A percentile compares a stretch with the other conserved stretches of the same genome.
phyloP scores from a whole-genome alignment of 2,329 filamentous ascomycete genomes.

The Orbilia javanica region DNA sequence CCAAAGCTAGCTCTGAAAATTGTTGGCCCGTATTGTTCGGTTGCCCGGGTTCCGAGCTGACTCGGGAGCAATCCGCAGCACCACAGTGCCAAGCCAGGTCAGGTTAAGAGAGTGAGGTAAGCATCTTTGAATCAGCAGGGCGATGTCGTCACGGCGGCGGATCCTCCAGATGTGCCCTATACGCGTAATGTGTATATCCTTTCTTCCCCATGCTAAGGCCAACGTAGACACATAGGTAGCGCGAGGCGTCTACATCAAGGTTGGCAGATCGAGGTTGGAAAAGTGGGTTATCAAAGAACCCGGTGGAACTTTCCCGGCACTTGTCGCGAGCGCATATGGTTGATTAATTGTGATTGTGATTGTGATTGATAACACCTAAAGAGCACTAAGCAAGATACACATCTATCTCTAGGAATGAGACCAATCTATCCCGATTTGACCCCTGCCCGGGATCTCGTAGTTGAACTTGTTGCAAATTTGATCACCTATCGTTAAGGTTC shows the following conservation, averaged over 20 bases:
- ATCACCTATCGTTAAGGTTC: neutral
- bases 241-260: too few species aligned
- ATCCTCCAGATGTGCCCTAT: too few species aligned
- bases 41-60: conserved; percentile 16
- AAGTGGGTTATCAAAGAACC: neutral
- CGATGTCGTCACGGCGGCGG: conserved; percentile 18
- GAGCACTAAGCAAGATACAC: too few species aligned
- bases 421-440: too few species aligned
- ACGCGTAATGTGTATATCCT: neutral
- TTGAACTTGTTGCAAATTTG: neutral
- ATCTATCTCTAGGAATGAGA: too few species aligned
- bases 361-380: too few species aligned
- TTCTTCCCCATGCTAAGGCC: neutral
- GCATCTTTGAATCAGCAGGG: neutral
- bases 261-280: neutral
- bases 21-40: conserved; percentile 11
- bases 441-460: too few species aligned
- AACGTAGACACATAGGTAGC: too few species aligned
- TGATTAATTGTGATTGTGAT: too few species aligned
- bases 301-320: too few species aligned
- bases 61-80: too few species aligned
- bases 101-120: neutral
- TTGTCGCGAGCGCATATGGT: neutral
- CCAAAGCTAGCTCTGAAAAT: neutral
- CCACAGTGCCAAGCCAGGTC: neutral